Evolutionary conservation across 2,329 filamentous ascomycete species (phyloP).

Genomic region (Paraphaeosphaeria minitans): DNA sequence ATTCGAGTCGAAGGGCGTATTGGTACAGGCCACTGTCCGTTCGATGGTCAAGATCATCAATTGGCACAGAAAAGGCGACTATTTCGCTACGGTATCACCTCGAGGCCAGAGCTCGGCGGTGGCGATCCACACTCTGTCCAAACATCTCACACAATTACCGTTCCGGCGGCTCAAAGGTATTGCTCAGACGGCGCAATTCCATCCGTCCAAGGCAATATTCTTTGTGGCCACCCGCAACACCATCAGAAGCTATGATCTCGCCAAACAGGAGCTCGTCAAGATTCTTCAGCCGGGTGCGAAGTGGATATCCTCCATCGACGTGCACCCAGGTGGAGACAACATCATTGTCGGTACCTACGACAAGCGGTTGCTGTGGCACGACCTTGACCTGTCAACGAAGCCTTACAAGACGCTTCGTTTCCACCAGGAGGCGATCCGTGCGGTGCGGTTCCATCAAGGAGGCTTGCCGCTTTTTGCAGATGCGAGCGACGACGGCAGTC

Average conservation of each 20-base stretch:
- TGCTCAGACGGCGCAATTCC: constrained; percentile 91
- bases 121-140: constrained; percentile 91
- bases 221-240: constrained; percentile 95
- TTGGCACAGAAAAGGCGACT: constrained; percentile 94
- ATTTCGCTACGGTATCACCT: constrained; percentile 90
- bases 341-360: constrained; percentile 95
- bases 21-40: constrained; percentile 79
- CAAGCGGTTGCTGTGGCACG: constrained; percentile 92
- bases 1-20: constrained; percentile 77
- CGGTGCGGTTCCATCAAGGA: constrained; percentile 83
- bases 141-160: constrained; percentile 92
- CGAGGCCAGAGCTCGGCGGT: constrained; percentile 78
- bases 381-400: constrained; percentile 85
- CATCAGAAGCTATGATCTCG: constrained; percentile 92
- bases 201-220: constrained; percentile 89
- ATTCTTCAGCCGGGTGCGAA: constrained; percentile 90
- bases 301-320: constrained; percentile 92
- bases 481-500: constrained; percentile 88
- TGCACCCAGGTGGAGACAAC: constrained; percentile 93
- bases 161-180: constrained; percentile 79
- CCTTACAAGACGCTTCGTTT: constrained; percentile 98
- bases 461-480: constrained; percentile 87
- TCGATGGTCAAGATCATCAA: constrained; percentile 83
- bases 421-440: constrained; percentile 87
- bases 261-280: constrained; percentile 89